These are phyloP conservation scores for Penicillium expansum DNA, from an alignment of 2,329 filamentous ascomycete genomes.

Conservation along the genomic window DNA sequence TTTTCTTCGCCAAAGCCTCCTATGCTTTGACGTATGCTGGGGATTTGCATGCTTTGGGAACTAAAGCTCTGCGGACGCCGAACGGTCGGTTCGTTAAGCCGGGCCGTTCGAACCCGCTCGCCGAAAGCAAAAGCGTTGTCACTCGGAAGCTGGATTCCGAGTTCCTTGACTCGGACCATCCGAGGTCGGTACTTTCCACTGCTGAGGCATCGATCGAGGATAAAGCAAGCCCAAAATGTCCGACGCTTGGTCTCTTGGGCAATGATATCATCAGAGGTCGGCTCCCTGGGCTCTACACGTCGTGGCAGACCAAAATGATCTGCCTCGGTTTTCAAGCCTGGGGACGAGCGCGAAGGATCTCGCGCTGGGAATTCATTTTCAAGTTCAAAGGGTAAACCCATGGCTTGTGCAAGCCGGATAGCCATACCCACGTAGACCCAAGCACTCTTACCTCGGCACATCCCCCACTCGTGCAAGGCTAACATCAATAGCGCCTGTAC, in stretches of 20 bases:
- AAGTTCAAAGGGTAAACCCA: slow-evolving; percentile 47
- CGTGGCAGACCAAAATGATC: slow-evolving; percentile 40
- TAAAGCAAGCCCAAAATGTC: slow-evolving; percentile 59
- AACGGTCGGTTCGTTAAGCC: slow-evolving; percentile 46
- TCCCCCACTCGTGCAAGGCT: slow-evolving; percentile 57
- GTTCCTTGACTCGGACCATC: slow-evolving; percentile 51
- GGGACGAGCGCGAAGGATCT: slow-evolving; percentile 39
- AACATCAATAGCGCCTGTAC: slow-evolving; percentile 57
- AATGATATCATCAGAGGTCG: slow-evolving; percentile 49
- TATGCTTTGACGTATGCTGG: slow-evolving; percentile 42
- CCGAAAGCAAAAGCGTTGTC: slow-evolving; percentile 57
- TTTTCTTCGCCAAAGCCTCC: slow-evolving; percentile 40
- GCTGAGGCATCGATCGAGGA: slow-evolving; percentile 56
- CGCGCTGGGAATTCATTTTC: slow-evolving; percentile 49
- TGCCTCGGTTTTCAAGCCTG: slow-evolving; percentile 36
- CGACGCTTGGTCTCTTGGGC: slow-evolving; percentile 54
- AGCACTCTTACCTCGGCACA: slow-evolving; percentile 52
- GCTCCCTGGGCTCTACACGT: slow-evolving; percentile 36
- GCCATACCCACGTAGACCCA: slow-evolving; percentile 52
- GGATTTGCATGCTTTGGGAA: slow-evolving; percentile 43
- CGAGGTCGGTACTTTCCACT: slow-evolving; percentile 55
- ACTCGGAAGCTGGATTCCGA: slow-evolving; percentile 56
- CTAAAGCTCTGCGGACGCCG: slow-evolving; percentile 41
- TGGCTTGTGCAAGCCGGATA: slow-evolving; percentile 45
- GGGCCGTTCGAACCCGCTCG: slow-evolving; percentile 52